Evolutionary conservation across 371 early-diverging fungal species (phyloP), one percentile per base, ranked within the genome.

Genomic region (Gilbertella persicaria): DNA sequence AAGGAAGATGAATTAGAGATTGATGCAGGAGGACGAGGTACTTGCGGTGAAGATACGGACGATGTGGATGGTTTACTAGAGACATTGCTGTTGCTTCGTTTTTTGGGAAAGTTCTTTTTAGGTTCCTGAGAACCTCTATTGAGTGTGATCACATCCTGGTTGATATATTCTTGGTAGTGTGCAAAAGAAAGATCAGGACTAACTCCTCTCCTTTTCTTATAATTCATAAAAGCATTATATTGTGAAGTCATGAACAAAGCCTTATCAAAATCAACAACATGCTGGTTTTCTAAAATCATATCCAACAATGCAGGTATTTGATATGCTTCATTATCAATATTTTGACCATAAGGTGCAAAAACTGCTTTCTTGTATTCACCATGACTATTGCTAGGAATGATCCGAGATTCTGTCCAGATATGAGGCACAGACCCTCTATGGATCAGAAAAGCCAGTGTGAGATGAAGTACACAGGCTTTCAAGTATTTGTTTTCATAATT

Each of bases 401-500:
- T 36, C 5, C 71, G 54, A 26, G 62, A 64, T 40, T 69, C 64
- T 10, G 57, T 55, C 68, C 66, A 68, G 14, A 65, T 55, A 19
- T 71, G 64, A 19, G 75, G 69, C 13, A 71, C 64, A 5, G 65
- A 60, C 2, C 75, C 75, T 30, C 57, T 50, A 41, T 63, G 56
- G 5, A 57, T 47, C 10, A 75, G 36, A 25, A 57, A 55, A 1
- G 67, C 45, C 10, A 71, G 21, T 6, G 59, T 55, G 20, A 71
- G 30, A 13, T 71, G 63, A 5, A 75, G 51, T 2, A 64, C 55
- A 38, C 58, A 71, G 5, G 69, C 75, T 33, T 65, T 58, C 37
- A 75, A 37, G 28, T 75, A 75, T 24, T 69, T 67, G 1, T 61
- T 59, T 45, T 75, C 75, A 36, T 64, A 75, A 42, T 71, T 61